phyloP scores from a whole-genome alignment of 345 rosid species.

The Turritis glabra region DNA sequence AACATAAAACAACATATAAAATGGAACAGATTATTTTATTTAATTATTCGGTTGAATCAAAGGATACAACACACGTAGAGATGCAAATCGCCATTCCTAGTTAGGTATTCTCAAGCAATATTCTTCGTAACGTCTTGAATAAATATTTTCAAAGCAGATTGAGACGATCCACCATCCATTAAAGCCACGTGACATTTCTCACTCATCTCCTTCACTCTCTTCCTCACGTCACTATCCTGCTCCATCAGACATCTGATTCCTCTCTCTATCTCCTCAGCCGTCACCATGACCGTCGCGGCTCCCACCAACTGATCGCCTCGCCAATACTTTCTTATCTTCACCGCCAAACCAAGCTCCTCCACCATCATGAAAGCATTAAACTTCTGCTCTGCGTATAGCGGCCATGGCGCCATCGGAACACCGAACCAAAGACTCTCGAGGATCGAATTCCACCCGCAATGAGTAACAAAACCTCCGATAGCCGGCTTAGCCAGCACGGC shows the following conservation, averaged over 20 bases:
- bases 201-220: slow-evolving; percentile 35
- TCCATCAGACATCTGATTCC: slow-evolving; percentile 42
- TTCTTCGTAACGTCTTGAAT: slow-evolving; percentile 27
- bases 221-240: slow-evolving; percentile 32
- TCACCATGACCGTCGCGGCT: not conserved
- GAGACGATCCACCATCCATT: slow-evolving; percentile 43
- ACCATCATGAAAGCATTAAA: slow-evolving; percentile 50
- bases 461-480: slow-evolving; percentile 51
- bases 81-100: too few species aligned
- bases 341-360: slow-evolving; percentile 44
- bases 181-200: slow-evolving; percentile 34
- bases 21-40: too few species aligned
- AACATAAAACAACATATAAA: too few species aligned
- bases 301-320: not conserved
- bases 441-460: slow-evolving; percentile 65
- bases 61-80: too few species aligned
- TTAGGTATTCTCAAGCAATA: too few species aligned
- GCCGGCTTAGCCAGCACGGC: slow-evolving; percentile 41
- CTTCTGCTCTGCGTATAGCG: slow-evolving; percentile 48
- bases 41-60: too few species aligned
- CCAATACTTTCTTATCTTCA: slow-evolving; percentile 42
- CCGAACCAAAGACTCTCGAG: slow-evolving; percentile 58
- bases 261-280: slow-evolving; percentile 41
- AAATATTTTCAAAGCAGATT: slow-evolving; percentile 12
- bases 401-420: slow-evolving; percentile 54